These are phyloP conservation scores for Sporothrix euskadiensis DNA, from an alignment of 2,329 filamentous ascomycete species.

Conservation along the genomic window DNA sequence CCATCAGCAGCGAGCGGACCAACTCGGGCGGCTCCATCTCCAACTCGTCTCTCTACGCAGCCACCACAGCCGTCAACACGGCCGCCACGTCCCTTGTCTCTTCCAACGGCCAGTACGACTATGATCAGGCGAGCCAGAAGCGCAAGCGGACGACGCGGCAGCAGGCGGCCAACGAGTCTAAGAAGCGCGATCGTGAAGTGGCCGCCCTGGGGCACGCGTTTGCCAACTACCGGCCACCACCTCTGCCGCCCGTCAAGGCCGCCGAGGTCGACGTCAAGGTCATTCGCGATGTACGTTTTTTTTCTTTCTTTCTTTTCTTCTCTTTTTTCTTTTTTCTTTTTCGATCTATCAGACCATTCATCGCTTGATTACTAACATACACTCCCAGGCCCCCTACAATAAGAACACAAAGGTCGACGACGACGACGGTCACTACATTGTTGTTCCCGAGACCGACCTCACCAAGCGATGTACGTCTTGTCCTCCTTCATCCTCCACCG, in stretches of 20 bases:
- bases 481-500: background rate
- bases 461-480: constrained; percentile 79
- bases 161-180: constrained; percentile 78
- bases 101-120: constrained; percentile 63
- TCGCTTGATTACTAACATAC: background rate
- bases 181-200: constrained; percentile 71
- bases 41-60: constrained; percentile 66
- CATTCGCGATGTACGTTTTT: constrained; percentile 60
- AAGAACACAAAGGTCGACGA: constrained; percentile 80
- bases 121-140: constrained; percentile 76
- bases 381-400: constrained; percentile 32
- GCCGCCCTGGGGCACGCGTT: constrained; percentile 71
- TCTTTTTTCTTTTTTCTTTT: too few relatives aligned
- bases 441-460: constrained; percentile 79
- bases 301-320: too few relatives aligned
- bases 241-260: constrained; percentile 86
- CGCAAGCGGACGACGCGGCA: constrained; percentile 76
- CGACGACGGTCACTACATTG: constrained; percentile 95
- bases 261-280: constrained; percentile 69
- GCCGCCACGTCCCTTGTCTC: constrained; percentile 84
- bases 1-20: constrained; percentile 79
- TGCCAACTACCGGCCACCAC: constrained; percentile 79
- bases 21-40: constrained; percentile 75
- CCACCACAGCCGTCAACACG: constrained; percentile 71
- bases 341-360: too few relatives aligned